These are phyloP conservation scores for Globisporangium rhizosaccharum DNA, from an alignment of 352 stramenopile genomes.

Conservation along the genomic window DNA sequence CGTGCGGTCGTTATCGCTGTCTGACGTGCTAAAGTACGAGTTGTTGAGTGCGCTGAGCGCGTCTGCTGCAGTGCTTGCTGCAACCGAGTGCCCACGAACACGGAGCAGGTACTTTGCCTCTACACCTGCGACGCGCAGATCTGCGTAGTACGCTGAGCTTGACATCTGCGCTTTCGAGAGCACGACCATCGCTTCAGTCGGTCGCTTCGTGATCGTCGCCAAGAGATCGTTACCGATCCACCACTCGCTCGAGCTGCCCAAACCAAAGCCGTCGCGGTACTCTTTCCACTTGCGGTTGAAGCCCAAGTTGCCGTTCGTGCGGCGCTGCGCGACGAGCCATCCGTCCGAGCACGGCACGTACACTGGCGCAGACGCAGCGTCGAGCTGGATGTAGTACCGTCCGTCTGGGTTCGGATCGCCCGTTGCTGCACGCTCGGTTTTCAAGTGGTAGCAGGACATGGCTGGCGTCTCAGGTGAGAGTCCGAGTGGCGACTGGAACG, in stretches of 20 bases:
- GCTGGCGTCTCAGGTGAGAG: slow-evolving; percentile 38
- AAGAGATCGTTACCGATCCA: slow-evolving; percentile 53
- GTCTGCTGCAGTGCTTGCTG: slow-evolving; percentile 33
- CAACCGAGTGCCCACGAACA: slow-evolving; percentile 28
- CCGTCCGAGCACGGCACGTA: slow-evolving; percentile 45
- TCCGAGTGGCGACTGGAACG: slow-evolving; percentile 38
- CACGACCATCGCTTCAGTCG: slow-evolving; percentile 42
- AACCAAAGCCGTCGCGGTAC: slow-evolving; percentile 48
- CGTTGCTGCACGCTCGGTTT: slow-evolving; percentile 24
- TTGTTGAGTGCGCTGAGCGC: slow-evolving; percentile 40
- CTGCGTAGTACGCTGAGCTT: slow-evolving; percentile 33
- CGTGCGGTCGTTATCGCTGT: slow-evolving; percentile 47
- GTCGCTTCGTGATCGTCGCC: slow-evolving; percentile 24
- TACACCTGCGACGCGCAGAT: slow-evolving; percentile 40
- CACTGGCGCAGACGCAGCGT: slow-evolving; percentile 17
- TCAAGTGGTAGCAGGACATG: slow-evolving; percentile 46
- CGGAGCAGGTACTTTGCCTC: slow-evolving; percentile 42
- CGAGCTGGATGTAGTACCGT: slow-evolving; percentile 43
- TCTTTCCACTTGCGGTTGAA: slow-evolving; percentile 63
- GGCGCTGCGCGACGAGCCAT: slow-evolving; percentile 50
- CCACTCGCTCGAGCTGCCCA: slow-evolving; percentile 42
- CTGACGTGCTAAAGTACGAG: slow-evolving; percentile 53
- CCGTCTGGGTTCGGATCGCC: slow-evolving; percentile 51
- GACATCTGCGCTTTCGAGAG: slow-evolving; percentile 43
- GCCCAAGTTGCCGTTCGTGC: slow-evolving; percentile 36